Evolutionary conservation across 805 yeast species (phyloP).

Genomic region (Debaryomyces maramus): DNA sequence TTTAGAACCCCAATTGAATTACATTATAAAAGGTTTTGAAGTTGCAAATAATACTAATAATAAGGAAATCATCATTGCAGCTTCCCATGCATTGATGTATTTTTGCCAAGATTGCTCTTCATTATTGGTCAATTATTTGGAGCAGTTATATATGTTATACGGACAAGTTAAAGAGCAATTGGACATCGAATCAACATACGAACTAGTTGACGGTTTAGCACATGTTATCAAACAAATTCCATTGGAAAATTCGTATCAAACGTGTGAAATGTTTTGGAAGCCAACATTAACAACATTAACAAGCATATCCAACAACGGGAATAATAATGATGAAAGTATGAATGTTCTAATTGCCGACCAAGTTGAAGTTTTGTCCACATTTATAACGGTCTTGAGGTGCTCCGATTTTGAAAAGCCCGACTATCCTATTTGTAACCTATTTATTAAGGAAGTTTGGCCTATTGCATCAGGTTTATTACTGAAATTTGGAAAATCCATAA

Average conservation of each 20-base stretch:
- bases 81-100: conserved; percentile 90
- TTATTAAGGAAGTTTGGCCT: conserved; percentile 61
- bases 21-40: conserved; percentile 73
- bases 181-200: conserved; percentile 69
- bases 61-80: conserved; percentile 69
- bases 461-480: conserved; percentile 47
- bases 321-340: conserved; percentile 28
- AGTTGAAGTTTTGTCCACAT: conserved; percentile 66
- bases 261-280: conserved; percentile 61
- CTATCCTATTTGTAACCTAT: conserved; percentile 54
- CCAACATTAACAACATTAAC: conserved; percentile 57
- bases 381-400: conserved; percentile 57
- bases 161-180: conserved; percentile 50
- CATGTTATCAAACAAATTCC: conserved; percentile 70
- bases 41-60: conserved; percentile 22
- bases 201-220: conserved; percentile 86
- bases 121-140: conserved; percentile 63
- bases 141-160: conserved; percentile 75
- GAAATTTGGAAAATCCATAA: conserved; percentile 57
- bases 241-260: conserved; percentile 49
- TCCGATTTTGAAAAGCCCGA: conserved; percentile 32
- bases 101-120: conserved; percentile 88
- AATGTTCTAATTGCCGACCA: conserved; percentile 61
- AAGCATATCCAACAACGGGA: conserved; percentile 17
- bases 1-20: conserved; percentile 78